Conservation (phyloP, 768 basidiomycete genomes). For the Leccinum fibrillosum region DNA sequence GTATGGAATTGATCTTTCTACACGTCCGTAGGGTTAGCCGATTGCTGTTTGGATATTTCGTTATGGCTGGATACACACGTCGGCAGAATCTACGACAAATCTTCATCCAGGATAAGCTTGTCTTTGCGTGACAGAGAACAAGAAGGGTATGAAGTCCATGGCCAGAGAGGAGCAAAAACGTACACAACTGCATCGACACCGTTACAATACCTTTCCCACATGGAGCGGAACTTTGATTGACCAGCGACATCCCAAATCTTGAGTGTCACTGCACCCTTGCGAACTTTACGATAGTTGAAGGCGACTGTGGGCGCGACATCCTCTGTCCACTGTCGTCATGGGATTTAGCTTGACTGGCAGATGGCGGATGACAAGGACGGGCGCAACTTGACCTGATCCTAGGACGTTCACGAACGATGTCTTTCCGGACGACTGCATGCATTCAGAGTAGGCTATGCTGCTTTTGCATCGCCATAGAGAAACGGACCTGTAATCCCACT, state of each 20-base stretch:
- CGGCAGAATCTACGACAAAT: constrained; percentile 89
- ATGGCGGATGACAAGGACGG: neutral
- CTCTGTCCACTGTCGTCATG: constrained; percentile 72
- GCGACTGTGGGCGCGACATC: constrained; percentile 96
- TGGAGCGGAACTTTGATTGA: constrained; percentile 90
- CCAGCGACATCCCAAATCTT: constrained; percentile 97
- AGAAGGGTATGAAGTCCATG: no score
- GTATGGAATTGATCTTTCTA: constrained; percentile 82
- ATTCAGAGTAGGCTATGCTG: neutral
- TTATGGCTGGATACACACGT: constrained; percentile 51
- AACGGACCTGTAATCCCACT: constrained; percentile 78
- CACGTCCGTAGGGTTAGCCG: constrained; percentile 2
- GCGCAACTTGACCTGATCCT: constrained; percentile 67
- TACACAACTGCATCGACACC: constrained; percentile 93
- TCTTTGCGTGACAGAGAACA: neutral
- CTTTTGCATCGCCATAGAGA: neutral
- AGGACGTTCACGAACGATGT: constrained; percentile 93
- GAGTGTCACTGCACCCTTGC: constrained; percentile 86
- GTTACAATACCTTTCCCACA: constrained; percentile 94
- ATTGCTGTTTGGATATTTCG: neutral
- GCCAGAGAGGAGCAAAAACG: constrained; percentile 24
- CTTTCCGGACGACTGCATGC: constrained; percentile 81
- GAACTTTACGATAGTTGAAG: constrained; percentile 85
- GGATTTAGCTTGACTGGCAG: neutral
- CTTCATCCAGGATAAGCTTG: constrained; percentile 40